These are phyloP conservation scores for Astragalus glycyphyllos DNA, from an alignment of 306 rosid genomes.

Conservation along the genomic window DNA sequence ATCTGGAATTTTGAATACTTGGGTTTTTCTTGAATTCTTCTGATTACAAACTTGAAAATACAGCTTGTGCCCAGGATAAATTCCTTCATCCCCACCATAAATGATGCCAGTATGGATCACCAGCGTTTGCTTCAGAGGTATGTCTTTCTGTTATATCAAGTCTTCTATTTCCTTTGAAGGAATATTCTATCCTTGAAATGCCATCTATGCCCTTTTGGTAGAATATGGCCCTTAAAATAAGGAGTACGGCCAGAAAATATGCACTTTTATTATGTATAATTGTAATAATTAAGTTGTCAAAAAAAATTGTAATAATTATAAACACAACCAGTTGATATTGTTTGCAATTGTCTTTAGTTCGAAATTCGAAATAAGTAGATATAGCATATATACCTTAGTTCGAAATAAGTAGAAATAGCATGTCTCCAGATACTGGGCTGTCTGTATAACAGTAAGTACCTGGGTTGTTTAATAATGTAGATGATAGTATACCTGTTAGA, in stretches of 20 bases:
- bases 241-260: neutral
- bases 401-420: slow-evolving; percentile 1
- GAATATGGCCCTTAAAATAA: slow-evolving; percentile 9
- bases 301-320: neutral
- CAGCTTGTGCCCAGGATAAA: slow-evolving; percentile 93
- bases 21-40: slow-evolving; percentile 21
- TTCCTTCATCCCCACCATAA: slow-evolving; percentile 71
- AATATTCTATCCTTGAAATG: slow-evolving; percentile 25
- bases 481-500: neutral
- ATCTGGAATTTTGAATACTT: neutral
- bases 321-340: neutral
- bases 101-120: slow-evolving; percentile 84
- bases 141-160: slow-evolving; percentile 23
- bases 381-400: neutral
- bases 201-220: neutral
- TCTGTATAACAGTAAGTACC: neutral
- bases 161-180: slow-evolving; percentile 6
- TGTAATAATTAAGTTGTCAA: neutral
- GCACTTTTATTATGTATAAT: neutral
- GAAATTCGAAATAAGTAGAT: slow-evolving; percentile 14
- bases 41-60: slow-evolving; percentile 41
- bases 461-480: slow-evolving; percentile 11
- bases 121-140: slow-evolving; percentile 88
- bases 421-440: neutral
- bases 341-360: neutral